Evolutionary conservation across 176 grass and related monocot species (phyloP), one percentile per base, ranked within the genome.

Genomic region (Eleusine coracana): DNA sequence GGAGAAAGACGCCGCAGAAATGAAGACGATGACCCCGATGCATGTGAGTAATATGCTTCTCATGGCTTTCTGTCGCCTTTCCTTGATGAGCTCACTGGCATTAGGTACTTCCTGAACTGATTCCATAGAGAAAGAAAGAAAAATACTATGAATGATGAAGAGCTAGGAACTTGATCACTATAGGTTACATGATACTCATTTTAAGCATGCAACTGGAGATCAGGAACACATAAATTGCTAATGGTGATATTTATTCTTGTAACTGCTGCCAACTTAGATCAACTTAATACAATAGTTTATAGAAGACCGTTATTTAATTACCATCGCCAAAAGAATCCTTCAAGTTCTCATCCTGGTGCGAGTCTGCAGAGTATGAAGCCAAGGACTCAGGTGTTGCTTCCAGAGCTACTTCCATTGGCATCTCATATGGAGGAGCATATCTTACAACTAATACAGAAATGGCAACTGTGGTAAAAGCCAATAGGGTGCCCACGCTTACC

Each of bases 401-500:
- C 84, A 77, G 80, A 66, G 65, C 75, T 75, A 80, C 80, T 83
- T 72, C 75, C 41, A 87, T 89, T 74, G 87, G 39, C 66, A 87
- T 85, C 72, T 95, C 90, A 86, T 80, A 70, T 28, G 95, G 90
- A 80, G 95, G 92, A 75, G 91, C 52, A 76, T 94, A 94, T 87
- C 92, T 85, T 48, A 97, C 78, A 81, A 97, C 41, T 80, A 97
- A 89, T 87, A 97, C 86, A 75, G 92, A 94, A 81, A 94, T 34
- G 27, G 88, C 92, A 78, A 94, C 92, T 17, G 74, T 69, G 36
- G 92, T 92, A 78, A 94, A 97, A 68, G 95, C 86, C 74, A 94
- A 87, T 51, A 97, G 90, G 29, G 95, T 97, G 63, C 95, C 95
- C 82, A 94, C 81, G 74, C 95, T 97, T 45, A 97, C 95, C 92